Percentiles rank a stretch among this genome's conserved stretches.
Evolutionary conservation across 371 early-diverging fungal genomes (phyloP).

Genomic region (Syncephalis fuscata): DNA sequence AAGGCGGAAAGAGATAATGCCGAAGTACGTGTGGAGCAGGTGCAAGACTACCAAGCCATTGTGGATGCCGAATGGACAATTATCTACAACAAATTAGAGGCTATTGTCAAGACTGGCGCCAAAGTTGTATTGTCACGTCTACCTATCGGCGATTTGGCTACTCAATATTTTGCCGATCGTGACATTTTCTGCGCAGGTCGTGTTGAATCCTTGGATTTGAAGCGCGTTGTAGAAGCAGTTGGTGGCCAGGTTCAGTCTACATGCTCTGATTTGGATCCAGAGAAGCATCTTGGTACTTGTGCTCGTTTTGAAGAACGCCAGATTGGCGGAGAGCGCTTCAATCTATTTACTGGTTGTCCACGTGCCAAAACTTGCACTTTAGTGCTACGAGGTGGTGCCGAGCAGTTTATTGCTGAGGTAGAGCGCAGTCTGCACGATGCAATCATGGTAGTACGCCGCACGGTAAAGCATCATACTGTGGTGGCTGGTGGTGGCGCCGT

Average conservation of each 20-base stretch:
- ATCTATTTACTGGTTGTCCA: constrained; percentile 88
- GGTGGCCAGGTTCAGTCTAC: constrained; percentile 91
- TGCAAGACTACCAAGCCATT: constrained; percentile 96
- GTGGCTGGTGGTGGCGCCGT: constrained; percentile 98
- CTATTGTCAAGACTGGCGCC: constrained; percentile 94
- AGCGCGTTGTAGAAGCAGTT: constrained; percentile 88
- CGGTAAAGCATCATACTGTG: constrained; percentile 84
- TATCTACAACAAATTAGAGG: constrained; percentile 97
- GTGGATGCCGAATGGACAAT: constrained; percentile 99
- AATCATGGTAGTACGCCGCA: constrained; percentile 96
- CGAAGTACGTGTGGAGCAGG: constrained; percentile 96
- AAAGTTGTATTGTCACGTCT: constrained; percentile 98
- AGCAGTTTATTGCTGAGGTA: constrained; percentile 99
- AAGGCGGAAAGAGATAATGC: constrained; percentile 99
- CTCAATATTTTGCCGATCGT: constrained; percentile 99
- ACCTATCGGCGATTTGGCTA: constrained; percentile 99
- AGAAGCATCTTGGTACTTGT: constrained; percentile 79
- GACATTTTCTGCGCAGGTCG: constrained; percentile 99
- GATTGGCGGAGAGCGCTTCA: constrained; percentile 96
- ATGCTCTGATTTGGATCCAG: constrained; percentile 63
- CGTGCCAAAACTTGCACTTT: constrained; percentile 92
- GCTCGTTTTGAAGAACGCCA: constrained; percentile 95
- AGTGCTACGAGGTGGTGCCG: constrained; percentile 96
- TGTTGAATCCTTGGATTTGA: constrained; percentile 86
- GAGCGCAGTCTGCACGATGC: constrained; percentile 98